Evolutionary conservation across 106 monocot species (phyloP), one percentile per base, ranked within the genome.

Genomic region (Dioscorea dumetorum): DNA sequence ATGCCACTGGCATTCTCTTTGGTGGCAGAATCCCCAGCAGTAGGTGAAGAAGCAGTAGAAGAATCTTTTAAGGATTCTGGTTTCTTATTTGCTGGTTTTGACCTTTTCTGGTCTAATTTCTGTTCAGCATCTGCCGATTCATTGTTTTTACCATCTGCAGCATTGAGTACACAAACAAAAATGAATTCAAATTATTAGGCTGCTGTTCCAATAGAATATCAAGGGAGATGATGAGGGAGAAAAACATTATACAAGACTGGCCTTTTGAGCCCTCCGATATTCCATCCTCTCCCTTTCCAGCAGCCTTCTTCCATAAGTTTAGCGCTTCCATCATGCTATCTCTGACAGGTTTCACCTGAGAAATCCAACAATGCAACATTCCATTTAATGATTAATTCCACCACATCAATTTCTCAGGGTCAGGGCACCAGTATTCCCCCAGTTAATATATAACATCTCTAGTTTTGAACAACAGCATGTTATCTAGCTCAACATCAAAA

Each of bases 261-360:
- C 90, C 80, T 76, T 90, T 86, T n/a, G 48, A 20, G 17, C 78
- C 74, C 59, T 81, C 68, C 3, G 75, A 60, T 49, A 8, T 35
- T 64, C 48, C 72, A 74, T 85, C 79, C 32, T 75, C 88, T 48
- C 61, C 82, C 50, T 80, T 77, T 57, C 72, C 91, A 49, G 64
- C 58, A 62, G 84, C 48, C 67, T 85, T 91, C 68, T 87, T 97
- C 97, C 97, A 97, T 49, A 69, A 50, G 24, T 63, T 62, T 17
- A 92, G 60, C 53, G 91, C 91, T 50, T 89, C 91, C 59, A 68
- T 71, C 76, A 92, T 82, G 78, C 91, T 92, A 63, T 97, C 97
- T 61, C 97, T 88, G 59, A 92, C 97, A 61, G 89, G 97, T 73
- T 89, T 97, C 24, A 97, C 92, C 97, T 97, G 72, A 11, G 41